Conservation (phyloP, 768 basidiomycete species). For the Ramaria rubella region DNA sequence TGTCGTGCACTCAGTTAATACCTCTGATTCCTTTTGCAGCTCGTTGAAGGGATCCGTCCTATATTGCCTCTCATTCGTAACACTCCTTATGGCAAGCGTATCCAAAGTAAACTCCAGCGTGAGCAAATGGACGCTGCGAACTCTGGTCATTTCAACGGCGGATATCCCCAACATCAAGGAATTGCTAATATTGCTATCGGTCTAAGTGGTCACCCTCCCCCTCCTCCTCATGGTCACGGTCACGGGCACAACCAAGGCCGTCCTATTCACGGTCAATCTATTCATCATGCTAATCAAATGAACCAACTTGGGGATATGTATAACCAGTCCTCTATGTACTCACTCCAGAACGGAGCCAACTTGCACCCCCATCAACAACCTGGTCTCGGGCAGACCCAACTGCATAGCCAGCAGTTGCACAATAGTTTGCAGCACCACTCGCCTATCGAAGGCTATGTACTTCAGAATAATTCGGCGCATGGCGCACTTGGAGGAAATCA, state of each 20-base stretch:
- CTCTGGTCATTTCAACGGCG: constrained; percentile 13
- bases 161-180: constrained; percentile 56
- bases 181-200: constrained; percentile 53
- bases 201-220: constrained; percentile 43
- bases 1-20: background rate
- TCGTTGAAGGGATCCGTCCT: constrained; percentile 98
- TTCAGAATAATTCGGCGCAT: constrained; percentile 66
- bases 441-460: constrained; percentile 69
- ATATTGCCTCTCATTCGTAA: constrained; percentile 97
- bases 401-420: constrained; percentile 35
- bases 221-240: no score
- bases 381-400: constrained; percentile 43
- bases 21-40: constrained; percentile 22
- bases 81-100: constrained; percentile 98
- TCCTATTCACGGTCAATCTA: constrained; percentile 24
- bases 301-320: constrained; percentile 63
- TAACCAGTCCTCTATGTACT: constrained; percentile 11
- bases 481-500: constrained; percentile 31
- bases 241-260: constrained; percentile 52
- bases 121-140: constrained; percentile 61
- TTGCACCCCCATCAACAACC: constrained; percentile 28
- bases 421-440: constrained; percentile 55
- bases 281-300: constrained; percentile 37
- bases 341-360: constrained; percentile 17
- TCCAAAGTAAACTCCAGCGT: constrained; percentile 96